Evolutionary conservation across 23 red algal genomes (phyloP), one percentile per base, ranked within the genome.

Genomic region (Gracilaria gracilis): DNA sequence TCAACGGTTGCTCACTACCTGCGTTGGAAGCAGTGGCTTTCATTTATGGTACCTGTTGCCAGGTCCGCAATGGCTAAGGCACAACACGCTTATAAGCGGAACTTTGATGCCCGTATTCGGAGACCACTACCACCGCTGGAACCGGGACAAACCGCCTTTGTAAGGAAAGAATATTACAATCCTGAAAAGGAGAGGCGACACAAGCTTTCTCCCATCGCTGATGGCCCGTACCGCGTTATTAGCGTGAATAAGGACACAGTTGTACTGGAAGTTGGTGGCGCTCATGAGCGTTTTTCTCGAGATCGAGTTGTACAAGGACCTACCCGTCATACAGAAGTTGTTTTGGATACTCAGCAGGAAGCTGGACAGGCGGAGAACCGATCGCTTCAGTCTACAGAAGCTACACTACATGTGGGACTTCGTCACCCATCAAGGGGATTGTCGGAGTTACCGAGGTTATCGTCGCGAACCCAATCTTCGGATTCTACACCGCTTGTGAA

Each of bases 121-220:
- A 44, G 58, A 80, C 44, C 44, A 1, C 44, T 54, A 23, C 24
- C 1, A 17, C 35, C 9, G 21, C 29, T 50, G 29, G 4, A 80
- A 80, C 1, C 29, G 24, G 32, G 39, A 47, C n/a, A 47, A 2
- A 20, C 24, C 2, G 75, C 33, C 16, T 50, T 51, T 51, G 25
- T 51, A 47, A 47, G 75, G n/a, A 80, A 80, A 54, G 75, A 80
- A 29, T 80, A 80, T 27, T 80, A 49, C 15, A 54, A 29, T 19
- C 44, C 36, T 23, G 32, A 80, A 19, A 80, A 23, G 38, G 44
- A 29, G 16, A 50, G 48, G 39, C 75, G 58, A 9, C 58, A 80
- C 13, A 80, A 80, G 24, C 39, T 80, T 44, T 47, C 75, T 19
- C 75, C 75, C 51, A 80, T 80, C 75, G 44, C 75, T 15, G 24